Base-by-base conservation (phyloP, 805 yeast species). In the Kodamaea nitidulidarum region DNA sequence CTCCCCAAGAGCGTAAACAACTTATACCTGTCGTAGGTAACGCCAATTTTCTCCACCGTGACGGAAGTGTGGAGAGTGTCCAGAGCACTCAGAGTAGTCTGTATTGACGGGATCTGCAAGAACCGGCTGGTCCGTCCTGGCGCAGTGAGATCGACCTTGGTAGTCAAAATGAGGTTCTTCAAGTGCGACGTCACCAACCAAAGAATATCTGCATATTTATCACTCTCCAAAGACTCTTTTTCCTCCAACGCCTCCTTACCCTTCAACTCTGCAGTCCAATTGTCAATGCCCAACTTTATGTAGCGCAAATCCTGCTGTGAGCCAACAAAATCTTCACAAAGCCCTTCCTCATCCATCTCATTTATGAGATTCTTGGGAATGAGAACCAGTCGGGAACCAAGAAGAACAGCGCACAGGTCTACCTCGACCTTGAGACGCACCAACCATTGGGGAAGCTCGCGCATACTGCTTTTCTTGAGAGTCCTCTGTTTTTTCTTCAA, bases 371-470 rank as follows among this genome's bases (percentile, higher is more conserved):
- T 52, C 11, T 43, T 34, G 15, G 62, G 66, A 6, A 67, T 58
- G 26, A 68, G 50, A 1, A 67, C 61, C 6, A 72, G 67, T 15
- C 71, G 48, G 2, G 73, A 64, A 0, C 72, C 73, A 9, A 68
- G 36, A 21, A 45, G 39, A 4, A 69, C 28, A 7, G 45, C 45
- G 16, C 52, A 27, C 4, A 45, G 39, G n/a, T 41, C 35, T 11
- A 58, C 20, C 6, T 37, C 38, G 15, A 61, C 16, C 15, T 51
- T 49, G 12, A 52, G 37, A 9, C 55, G 58, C 2, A 60, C 42
- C 10, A 68, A 38, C 72, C 72, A 68, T 4, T 43, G 28, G 1
- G 73, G 73, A 30, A 30, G 32, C 21, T 4, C 12, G 12, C 9
- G 21, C 10, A 64, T 44, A 7, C 35, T 40, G 4, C 49, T 48